Percentiles rank a stretch among this genome's conserved stretches.
These are phyloP conservation scores for Xylaria venustula DNA, from an alignment of 495 filamentous ascomycete species.

Conservation along the genomic window DNA sequence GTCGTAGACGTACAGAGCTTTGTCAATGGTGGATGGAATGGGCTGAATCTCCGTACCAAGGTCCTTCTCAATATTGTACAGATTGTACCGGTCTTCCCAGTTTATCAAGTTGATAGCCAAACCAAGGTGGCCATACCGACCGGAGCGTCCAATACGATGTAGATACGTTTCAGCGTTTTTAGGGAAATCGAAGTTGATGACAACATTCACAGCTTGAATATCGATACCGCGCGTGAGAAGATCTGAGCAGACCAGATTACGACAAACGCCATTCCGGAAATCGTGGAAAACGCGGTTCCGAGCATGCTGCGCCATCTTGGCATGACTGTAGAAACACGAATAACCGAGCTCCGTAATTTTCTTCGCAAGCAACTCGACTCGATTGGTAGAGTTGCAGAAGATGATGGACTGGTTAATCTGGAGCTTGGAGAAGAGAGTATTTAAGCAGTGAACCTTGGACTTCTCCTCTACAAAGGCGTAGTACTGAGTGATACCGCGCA, in stretches of 20 bases:
- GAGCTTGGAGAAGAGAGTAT: slow-evolving; percentile 97
- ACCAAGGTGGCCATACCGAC: slow-evolving; percentile 94
- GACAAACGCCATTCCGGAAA: slow-evolving; percentile 95
- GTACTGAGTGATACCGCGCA: slow-evolving; percentile 97
- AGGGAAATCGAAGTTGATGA: slow-evolving; percentile 99
- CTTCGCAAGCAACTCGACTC: slow-evolving; percentile 95
- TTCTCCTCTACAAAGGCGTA: slow-evolving; percentile 99
- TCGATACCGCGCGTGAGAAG: slow-evolving; percentile 97
- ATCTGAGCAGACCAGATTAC: slow-evolving; percentile 97
- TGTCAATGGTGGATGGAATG: slow-evolving; percentile 92
- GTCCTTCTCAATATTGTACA: slow-evolving; percentile 98
- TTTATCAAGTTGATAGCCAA: slow-evolving; percentile 98
- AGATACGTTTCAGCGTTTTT: slow-evolving; percentile 99
- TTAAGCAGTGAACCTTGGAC: slow-evolving; percentile 98
- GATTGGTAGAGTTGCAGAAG: slow-evolving; percentile 99
- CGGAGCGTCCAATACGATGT: slow-evolving; percentile 96
- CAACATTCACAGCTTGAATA: slow-evolving; percentile 98
- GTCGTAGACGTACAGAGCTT: slow-evolving; percentile 97
- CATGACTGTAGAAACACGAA: slow-evolving; percentile 99
- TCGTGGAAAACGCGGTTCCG: slow-evolving; percentile 99
- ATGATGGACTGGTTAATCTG: slow-evolving; percentile 99
- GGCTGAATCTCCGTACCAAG: slow-evolving; percentile 95
- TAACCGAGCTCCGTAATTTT: slow-evolving; percentile 99
- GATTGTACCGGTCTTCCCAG: slow-evolving; percentile 98
- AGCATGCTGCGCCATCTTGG: slow-evolving; percentile 95